Conservation (phyloP, 345 rosid species). For the Populus tremula region DNA sequence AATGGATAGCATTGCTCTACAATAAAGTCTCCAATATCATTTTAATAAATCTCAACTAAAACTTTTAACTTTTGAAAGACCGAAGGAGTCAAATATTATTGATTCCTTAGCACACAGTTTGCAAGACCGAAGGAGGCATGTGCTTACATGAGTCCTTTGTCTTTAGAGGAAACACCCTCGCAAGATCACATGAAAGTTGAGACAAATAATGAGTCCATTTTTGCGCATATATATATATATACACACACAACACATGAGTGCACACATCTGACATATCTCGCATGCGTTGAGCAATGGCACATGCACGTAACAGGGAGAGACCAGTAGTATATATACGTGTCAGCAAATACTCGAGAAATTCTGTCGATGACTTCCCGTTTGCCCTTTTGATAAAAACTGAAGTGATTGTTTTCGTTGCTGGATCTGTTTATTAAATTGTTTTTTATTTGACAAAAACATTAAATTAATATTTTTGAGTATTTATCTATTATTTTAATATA, state of each 20-base stretch:
- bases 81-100: neutral
- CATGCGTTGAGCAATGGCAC: neutral
- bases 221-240: rapidly evolving
- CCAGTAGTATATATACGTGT: neutral
- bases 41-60: too few species aligned
- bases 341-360: neutral
- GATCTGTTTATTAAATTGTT: too few species aligned
- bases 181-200: neutral
- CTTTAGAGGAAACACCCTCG: neutral
- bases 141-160: neutral
- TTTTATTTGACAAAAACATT: too few species aligned
- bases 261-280: neutral
- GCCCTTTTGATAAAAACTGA: too few species aligned
- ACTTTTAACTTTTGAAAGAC: neutral
- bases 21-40: too few species aligned
- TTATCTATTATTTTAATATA: too few species aligned
- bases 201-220: neutral
- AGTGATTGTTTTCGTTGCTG: too few species aligned
- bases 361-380: constrained; percentile 8
- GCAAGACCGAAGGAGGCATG: neutral
- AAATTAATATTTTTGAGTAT: too few species aligned
- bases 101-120: neutral
- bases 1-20: too few species aligned
- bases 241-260: neutral
- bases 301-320: neutral